Evolutionary conservation across 1,284 basidiomycete species (phyloP).

Genomic region (Ceratobasidium sp.): DNA sequence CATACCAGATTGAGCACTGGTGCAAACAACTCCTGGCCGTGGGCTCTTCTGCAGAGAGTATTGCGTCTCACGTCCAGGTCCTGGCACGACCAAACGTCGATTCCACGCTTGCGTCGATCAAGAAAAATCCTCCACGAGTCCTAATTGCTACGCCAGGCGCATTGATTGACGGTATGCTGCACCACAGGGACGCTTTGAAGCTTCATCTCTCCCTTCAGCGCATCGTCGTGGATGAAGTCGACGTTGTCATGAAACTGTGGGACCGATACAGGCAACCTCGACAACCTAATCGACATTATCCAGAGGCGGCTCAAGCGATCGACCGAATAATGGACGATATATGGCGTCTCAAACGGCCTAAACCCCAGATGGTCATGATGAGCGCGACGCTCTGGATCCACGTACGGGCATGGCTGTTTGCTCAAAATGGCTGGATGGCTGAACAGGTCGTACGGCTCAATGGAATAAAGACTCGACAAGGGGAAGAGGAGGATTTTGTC

Average conservation of each 20-base stretch:
- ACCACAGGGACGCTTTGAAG: slow-evolving; percentile 56
- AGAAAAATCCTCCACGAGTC: slow-evolving; percentile 62
- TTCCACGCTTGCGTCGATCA: slow-evolving; percentile 47
- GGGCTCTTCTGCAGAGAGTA: slow-evolving; percentile 44
- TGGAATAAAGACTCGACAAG: background rate
- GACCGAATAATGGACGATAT: slow-evolving; percentile 35
- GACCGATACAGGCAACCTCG: slow-evolving; percentile 14
- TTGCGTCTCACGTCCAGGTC: slow-evolving; percentile 45
- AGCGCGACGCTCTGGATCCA: slow-evolving; percentile 71
- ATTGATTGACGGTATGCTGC: slow-evolving; percentile 61
- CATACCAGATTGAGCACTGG: slow-evolving; percentile 72
- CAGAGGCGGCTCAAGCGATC: slow-evolving; percentile 27
- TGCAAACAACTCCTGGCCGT: slow-evolving; percentile 59
- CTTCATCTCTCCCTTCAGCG: slow-evolving; percentile 49
- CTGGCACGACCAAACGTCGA: slow-evolving; percentile 30
- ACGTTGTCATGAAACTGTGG: slow-evolving; percentile 66
- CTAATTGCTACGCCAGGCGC: slow-evolving; percentile 76
- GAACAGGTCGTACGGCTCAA: slow-evolving; percentile 45
- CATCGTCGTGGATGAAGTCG: slow-evolving; percentile 76
- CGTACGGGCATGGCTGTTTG: slow-evolving; percentile 60
- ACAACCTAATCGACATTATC: background rate
- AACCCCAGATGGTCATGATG: slow-evolving; percentile 64
- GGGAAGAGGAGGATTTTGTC: background rate
- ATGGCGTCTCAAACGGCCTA: slow-evolving; percentile 13
- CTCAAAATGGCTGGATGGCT: slow-evolving; percentile 43